Base-by-base conservation (phyloP, 352 stramenopile species). In the Plasmopara halstedii region DNA sequence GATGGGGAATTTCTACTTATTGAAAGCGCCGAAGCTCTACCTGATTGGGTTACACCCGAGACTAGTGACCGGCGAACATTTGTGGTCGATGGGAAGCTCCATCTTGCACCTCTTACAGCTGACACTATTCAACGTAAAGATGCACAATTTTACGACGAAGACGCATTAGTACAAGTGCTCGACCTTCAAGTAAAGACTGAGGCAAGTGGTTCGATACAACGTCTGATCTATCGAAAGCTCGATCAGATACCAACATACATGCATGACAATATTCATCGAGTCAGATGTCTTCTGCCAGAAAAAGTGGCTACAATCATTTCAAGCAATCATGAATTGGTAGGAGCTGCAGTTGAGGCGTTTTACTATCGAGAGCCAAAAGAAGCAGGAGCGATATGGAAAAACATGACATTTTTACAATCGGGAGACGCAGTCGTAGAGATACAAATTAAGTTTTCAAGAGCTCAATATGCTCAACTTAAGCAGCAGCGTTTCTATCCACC, bases 1-100 rank as follows among this genome's bases (percentile, higher is more conserved):
- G 78, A 88, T 52, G 78, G 78, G 25, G 70, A 90, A 49, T 88
- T 90, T 51, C 44, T 90, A 25, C 65, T 90, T 44, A 85, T 90
- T 50, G 75, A 88, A 54, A 73, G 64, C 21, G 78, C 78, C n/a
- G 69, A 88, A 26, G 53, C 53, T 27, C 55, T 90, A 15, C 78
- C 75, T 3, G 56, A 80, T 25, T 88, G 78, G 78, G 62, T 84
- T 36, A 68, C 67, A 6, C 78, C 78, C 1, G 70, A 87, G 42
- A 66, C 61, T 50, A 80, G 57, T 33, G 59, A 64, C 25, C 54
- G 58, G 6, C 63, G 78, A 4, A 60, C 83, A 32, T 82, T 86
- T 19, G 40, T 83, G 15, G 9, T 62, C 4, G 23, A 56, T 21
- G 77, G 70, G 4, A 53, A 55, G 35, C 32, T 85, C 20, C 60